Base-by-base conservation (phyloP, 2,329 filamentous ascomycete species). In the Pseudopithomyces chartarum region DNA sequence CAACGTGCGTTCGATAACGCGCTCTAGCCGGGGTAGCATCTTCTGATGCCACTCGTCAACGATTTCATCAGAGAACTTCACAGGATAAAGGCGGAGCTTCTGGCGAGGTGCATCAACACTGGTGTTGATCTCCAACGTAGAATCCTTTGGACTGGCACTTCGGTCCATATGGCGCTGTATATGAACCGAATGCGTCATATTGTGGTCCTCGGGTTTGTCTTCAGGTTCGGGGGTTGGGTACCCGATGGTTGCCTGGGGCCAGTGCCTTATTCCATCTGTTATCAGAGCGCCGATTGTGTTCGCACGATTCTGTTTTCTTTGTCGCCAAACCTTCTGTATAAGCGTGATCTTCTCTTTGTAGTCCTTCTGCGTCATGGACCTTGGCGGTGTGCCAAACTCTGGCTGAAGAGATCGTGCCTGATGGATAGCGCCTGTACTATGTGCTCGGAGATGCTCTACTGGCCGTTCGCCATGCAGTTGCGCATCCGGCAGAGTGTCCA, bases 1-100 rank as follows among this genome's bases (percentile, higher is more conserved):
- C 66, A 92, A 87, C 57, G 90, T 91, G 49, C 85, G 83, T 20
- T 87, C 85, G 15, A 92, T 81, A 1, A 90, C 85, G 17, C 85
- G 81, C 69, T 91, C 90, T 58, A 94, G 85, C 58, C 90, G 87
- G 1, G 88, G 88, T 79, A 91, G 90, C 55, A 92, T 76, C 2
- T 83, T 82, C 1, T 80, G 81, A 64, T 92, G 89, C 90, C 90
- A 94, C 59, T 87, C 84, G 34, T 90, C 86, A 2, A 92, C 78
- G 2, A 87, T 80, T 11, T 87, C 85, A 2, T 85, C 81, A 0
- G 86, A 79, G n/a, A 87, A 82, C 23, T 83, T 81, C 22, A 85
- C 66, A 2, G 73, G 69, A 20, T 76, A 74, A n/a, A 78, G 56
- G 6, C 73, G 69, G 12, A 78, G 62, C 55, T 76, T 78, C n/a